Evolutionary conservation across 345 rosid genomes (phyloP).

Genomic region (Trapa bicornis): DNA sequence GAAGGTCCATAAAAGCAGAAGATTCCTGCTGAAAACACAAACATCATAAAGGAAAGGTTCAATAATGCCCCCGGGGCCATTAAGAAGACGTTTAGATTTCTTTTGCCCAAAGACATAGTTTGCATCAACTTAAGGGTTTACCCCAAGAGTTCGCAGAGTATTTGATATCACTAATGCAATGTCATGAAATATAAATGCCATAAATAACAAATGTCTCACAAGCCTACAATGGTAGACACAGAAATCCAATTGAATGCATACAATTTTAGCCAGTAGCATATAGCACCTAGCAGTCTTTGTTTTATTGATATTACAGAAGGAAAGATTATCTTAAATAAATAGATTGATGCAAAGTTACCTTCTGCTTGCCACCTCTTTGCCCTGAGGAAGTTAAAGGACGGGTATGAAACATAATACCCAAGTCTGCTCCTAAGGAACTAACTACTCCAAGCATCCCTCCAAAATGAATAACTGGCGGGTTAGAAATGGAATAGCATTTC

Average conservation of each 20-base stretch:
- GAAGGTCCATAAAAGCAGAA: constrained; percentile 37
- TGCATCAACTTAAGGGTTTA: not conserved
- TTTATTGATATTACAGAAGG: not conserved
- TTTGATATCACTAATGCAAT: not conserved
- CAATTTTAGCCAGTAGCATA: not conserved
- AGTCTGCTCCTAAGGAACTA: constrained; percentile 73
- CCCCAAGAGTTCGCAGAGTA: not conserved
- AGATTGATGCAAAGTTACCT: constrained; percentile 22
- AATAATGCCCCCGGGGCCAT: not conserved
- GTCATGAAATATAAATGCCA: not conserved
- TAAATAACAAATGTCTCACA: not conserved
- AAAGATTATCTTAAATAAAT: not conserved
- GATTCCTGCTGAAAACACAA: constrained; percentile 40
- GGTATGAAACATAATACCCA: constrained; percentile 39
- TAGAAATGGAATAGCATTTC: constrained; percentile 55
- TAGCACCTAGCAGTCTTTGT: not conserved
- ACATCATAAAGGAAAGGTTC: constrained; percentile 9
- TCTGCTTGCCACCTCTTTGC: constrained; percentile 25
- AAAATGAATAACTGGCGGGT: constrained; percentile 46
- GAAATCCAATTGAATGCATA: not conserved
- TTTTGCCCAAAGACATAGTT: not conserved
- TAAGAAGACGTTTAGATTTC: not conserved
- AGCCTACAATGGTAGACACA: not conserved
- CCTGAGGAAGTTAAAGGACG: constrained; percentile 25
- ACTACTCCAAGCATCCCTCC: constrained; percentile 90